phyloP scores from a whole-genome alignment of 2,329 filamentous ascomycete species.

The Clarireedia paspali region DNA sequence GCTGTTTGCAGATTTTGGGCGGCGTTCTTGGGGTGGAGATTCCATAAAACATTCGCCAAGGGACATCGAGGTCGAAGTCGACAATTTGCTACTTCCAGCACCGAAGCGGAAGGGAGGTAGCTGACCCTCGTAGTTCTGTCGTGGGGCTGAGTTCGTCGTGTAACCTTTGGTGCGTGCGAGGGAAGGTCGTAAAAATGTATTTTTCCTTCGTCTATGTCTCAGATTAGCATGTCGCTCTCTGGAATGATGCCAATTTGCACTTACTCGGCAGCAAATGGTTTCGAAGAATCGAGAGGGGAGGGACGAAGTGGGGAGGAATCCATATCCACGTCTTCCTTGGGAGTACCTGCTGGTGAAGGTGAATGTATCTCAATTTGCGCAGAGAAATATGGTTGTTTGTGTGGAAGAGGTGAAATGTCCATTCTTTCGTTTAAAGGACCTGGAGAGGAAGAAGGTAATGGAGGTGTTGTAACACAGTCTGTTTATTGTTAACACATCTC shows the following conservation, averaged over 20 bases:
- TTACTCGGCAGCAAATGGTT: constrained; percentile 45
- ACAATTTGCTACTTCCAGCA: constrained; percentile 40
- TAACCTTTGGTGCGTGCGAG: constrained; percentile 68
- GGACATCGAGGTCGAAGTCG: constrained; percentile 52
- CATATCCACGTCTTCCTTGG: constrained; percentile 39
- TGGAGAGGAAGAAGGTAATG: constrained; percentile 77
- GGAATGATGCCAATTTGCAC: constrained; percentile 28
- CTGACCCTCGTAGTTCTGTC: constrained; percentile 55
- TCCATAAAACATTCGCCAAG: constrained; percentile 72
- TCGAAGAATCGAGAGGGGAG: constrained; percentile 41
- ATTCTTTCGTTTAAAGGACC: constrained; percentile 66
- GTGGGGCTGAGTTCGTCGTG: constrained; percentile 57
- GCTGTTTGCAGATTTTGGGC: constrained; percentile 53
- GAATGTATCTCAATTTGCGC: constrained; percentile 61
- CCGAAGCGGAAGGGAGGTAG: constrained; percentile 72
- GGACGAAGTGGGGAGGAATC: constrained; percentile 49
- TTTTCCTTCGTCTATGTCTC: constrained; percentile 52
- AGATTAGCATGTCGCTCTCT: constrained; percentile 13
- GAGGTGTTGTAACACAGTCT: constrained; percentile 78
- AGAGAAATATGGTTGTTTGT: constrained; percentile 64
- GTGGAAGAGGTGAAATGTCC: constrained; percentile 89
- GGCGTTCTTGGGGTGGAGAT: constrained; percentile 67
- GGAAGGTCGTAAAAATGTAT: constrained; percentile 64
- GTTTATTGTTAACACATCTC: constrained; percentile 29
- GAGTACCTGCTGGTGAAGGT: constrained; percentile 53